A percentile compares a stretch with the other conserved stretches of the same genome.
Conservation (phyloP, 305 asterid species). For the Solanum chacoense region DNA sequence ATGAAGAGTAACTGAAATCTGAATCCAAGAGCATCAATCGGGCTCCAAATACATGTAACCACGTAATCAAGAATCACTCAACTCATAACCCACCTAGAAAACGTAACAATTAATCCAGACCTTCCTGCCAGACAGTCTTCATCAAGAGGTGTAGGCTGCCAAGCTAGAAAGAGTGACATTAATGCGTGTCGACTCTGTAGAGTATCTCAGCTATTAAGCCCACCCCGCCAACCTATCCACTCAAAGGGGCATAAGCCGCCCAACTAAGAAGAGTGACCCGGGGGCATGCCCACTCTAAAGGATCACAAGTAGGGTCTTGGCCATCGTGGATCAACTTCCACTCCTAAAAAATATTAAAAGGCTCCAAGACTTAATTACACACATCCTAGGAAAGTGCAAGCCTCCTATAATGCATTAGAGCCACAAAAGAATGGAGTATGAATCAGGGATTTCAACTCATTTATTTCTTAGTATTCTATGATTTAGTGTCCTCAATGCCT, state of each 20-base stretch:
- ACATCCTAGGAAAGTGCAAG: not conserved
- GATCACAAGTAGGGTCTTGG: not conserved
- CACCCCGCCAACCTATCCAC: not conserved
- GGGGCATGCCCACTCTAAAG: not conserved
- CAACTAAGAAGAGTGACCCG: too few relatives aligned
- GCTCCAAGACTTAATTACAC: not conserved
- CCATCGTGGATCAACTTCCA: not conserved
- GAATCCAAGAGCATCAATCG: not conserved
- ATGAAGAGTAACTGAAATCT: not conserved
- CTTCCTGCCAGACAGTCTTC: not conserved
- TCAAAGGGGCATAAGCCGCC: too few relatives aligned
- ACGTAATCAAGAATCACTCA: not conserved
- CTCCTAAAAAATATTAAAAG: not conserved
- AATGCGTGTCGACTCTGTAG: not conserved
- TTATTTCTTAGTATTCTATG: too few relatives aligned
- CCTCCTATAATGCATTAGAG: not conserved
- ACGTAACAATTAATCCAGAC: not conserved
- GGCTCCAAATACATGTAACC: not conserved
- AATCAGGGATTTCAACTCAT: too few relatives aligned
- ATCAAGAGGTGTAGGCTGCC: not conserved
- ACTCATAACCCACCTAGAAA: not conserved
- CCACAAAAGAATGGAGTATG: too few relatives aligned
- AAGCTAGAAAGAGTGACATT: not conserved
- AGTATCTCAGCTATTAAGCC: not conserved
- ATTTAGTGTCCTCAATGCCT: too few relatives aligned